These are phyloP conservation scores for Fusarium longipes DNA, from an alignment of 2,329 filamentous ascomycete genomes.

Conservation along the genomic window DNA sequence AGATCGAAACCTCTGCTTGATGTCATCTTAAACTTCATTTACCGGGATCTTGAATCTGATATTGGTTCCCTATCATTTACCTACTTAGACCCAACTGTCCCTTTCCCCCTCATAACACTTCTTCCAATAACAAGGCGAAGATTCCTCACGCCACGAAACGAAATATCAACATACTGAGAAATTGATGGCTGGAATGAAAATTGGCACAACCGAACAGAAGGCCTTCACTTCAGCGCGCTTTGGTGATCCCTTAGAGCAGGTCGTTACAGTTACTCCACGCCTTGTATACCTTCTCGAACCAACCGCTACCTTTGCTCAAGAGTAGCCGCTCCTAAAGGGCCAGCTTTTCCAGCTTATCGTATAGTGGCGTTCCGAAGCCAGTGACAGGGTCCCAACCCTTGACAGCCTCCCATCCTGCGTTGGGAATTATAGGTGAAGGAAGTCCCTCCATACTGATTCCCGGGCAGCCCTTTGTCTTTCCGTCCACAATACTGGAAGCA, in stretches of 20 bases:
- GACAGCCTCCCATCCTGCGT: conserved; percentile 47
- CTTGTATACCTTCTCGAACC: not conserved
- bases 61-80: not conserved
- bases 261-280: not conserved
- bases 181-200: not conserved
- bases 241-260: not conserved
- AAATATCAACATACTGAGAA: not conserved
- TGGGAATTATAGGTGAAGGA: conserved; percentile 44
- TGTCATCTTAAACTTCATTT: not conserved
- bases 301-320: not conserved
- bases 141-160: not conserved
- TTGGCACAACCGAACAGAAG: not conserved
- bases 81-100: not conserved
- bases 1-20: too few species aligned
- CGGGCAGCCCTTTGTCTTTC: conserved; percentile 49
- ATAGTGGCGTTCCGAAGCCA: conserved; percentile 60
- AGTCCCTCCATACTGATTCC: conserved; percentile 44
- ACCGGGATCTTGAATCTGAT: not conserved
- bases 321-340: conserved; percentile 20
- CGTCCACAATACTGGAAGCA: conserved; percentile 51
- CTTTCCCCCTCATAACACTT: not conserved
- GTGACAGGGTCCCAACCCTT: conserved; percentile 54
- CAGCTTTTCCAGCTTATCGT: conserved; percentile 49
- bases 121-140: not conserved
- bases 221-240: not conserved